A percentile compares a stretch with the other conserved stretches of the same genome.
phyloP scores from a whole-genome alignment of 768 basidiomycete species.

The Serendipita sp. region DNA sequence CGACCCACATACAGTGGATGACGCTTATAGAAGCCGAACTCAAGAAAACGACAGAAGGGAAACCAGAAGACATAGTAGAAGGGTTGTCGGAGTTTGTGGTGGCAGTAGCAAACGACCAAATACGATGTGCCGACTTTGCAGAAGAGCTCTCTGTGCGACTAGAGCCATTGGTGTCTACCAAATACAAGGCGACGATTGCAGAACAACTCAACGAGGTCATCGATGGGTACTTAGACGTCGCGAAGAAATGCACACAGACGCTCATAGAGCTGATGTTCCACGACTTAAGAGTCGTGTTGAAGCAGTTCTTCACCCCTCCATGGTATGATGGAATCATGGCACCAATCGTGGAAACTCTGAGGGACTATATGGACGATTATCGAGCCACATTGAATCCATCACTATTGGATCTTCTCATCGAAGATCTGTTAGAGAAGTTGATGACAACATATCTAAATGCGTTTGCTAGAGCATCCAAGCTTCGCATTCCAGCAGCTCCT shows the following conservation, averaged over 20 bases:
- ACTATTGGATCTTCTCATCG: conserved; percentile 78
- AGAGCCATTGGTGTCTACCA: conserved; percentile 83
- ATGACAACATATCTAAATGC: conserved; percentile 81
- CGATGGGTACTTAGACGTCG: conserved; percentile 95
- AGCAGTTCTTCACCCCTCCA: conserved; percentile 57
- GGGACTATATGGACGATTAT: conserved; percentile 93
- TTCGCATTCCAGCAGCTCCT: conserved; percentile 73
- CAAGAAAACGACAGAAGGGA: conserved; percentile 64
- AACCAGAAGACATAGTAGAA: conserved; percentile 70
- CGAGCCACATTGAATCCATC: conserved; percentile 80
- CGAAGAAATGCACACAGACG: conserved; percentile 90
- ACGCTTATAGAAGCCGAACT: conserved; percentile 67
- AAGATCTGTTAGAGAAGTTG: conserved; percentile 83
- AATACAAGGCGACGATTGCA: conserved; percentile 68
- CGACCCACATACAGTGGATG: conserved; percentile 77
- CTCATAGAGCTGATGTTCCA: conserved; percentile 92
- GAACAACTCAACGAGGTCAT: conserved; percentile 89
- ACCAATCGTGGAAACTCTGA: conserved; percentile 87
- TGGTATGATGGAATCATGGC: conserved; percentile 87
- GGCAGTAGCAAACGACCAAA: conserved; percentile 92
- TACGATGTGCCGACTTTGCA: conserved; percentile 87
- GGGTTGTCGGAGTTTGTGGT: conserved; percentile 93
- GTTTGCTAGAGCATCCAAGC: conserved; percentile 64
- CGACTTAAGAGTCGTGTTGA: conserved; percentile 77
- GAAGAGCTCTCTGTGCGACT: conserved; percentile 73